Base-by-base conservation (phyloP, 495 filamentous ascomycete species). In the Hypoxylon trugodes region DNA sequence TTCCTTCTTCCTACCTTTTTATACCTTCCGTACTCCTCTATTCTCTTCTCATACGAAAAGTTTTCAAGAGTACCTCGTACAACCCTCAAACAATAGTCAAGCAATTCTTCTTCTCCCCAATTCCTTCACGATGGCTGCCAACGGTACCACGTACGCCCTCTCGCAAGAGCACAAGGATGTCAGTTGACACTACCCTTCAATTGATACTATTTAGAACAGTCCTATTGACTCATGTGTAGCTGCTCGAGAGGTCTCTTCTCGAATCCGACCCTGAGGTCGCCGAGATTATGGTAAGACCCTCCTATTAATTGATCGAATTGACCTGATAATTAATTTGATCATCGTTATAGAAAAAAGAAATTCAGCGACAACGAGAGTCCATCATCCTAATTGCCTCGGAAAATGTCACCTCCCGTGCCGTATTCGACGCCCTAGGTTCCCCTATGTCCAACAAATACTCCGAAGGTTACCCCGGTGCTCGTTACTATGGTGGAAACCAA, bases 391-490 rank as follows among this genome's bases (percentile, higher is more conserved):
- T 99, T 71, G 96, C 91, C 74, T 95, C 91, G 52, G 91, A 95
- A 74, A 94, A 94, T 79, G 87, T 96, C 73, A 95, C 91, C 28
- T 94, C 91, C 36, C 89, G 89, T 42, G 90, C 91, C 49, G 91
- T 95, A 60, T 94, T 91, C 80, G 91, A 95, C 79, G 90, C 91
- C 65, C 86, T 95, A 46, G 91, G 91, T 65, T 92, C 91, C 33
- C 89, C 90, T 70, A 94, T 93, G 91, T 93, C 89, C 72, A 94
- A 99, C 87, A 99, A 99, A 83, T 99, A 99, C 86, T 96, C 92
- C 2, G 95, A 99, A 82, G 95, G 95, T 69, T 96, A 96, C 79
- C 96, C 96, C 70, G 95, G 95, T 71, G 95, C 96, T 42, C 89
- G 95, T 76, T 99, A 99, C 86, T 99, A 99, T 75, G 96, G 96